Percentiles rank a stretch among this genome's conserved stretches.
These are phyloP conservation scores for Panicum virgatum DNA, from an alignment of 202 grass and related monocot genomes.

Conservation along the genomic window DNA sequence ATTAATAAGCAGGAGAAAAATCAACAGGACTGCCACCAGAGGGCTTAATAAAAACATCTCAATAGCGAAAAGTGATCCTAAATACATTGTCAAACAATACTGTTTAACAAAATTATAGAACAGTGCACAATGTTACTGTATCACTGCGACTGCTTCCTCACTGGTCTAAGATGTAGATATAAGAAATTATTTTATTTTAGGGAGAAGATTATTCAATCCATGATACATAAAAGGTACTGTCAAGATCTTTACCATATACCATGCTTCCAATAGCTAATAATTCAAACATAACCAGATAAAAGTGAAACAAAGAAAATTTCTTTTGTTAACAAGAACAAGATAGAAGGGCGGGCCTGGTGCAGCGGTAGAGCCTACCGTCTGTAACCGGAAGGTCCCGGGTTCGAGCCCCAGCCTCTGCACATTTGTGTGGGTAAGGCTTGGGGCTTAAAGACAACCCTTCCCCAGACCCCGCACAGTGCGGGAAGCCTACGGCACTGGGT, in stretches of 20 bases:
- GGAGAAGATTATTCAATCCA: not conserved
- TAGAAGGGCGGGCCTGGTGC: too few relatives aligned
- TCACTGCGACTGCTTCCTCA: not conserved
- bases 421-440: too few relatives aligned
- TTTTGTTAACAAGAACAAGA: not conserved
- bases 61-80: not conserved
- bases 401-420: too few relatives aligned
- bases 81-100: conserved; percentile 7
- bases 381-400: too few relatives aligned
- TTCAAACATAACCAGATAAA: not conserved
- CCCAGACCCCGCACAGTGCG: too few relatives aligned
- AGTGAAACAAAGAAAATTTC: not conserved
- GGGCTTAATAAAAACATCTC: not conserved
- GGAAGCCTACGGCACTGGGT: too few relatives aligned
- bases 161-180: not conserved
- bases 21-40: not conserved
- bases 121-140: not conserved
- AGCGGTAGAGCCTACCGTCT: too few relatives aligned
- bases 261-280: not conserved
- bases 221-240: not conserved
- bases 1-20: not conserved
- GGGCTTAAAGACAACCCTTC: too few relatives aligned
- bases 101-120: not conserved
- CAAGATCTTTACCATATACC: not conserved
- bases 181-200: not conserved